Evolutionary conservation across 176 grass and related monocot genomes (phyloP), one percentile per base, ranked within the genome.

Genomic region (Hyparrhenia diplandra): DNA sequence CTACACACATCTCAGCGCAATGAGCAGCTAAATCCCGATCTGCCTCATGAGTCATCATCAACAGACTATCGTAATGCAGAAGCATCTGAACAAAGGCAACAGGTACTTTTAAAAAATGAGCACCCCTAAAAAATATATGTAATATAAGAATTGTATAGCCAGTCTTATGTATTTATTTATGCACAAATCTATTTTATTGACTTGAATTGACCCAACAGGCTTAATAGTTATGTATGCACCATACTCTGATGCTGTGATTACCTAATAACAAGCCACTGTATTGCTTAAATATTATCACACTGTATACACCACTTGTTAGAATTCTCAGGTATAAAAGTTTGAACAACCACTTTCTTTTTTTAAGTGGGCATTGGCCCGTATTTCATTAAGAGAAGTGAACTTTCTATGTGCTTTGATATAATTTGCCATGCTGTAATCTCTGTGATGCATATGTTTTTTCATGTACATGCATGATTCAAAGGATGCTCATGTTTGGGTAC

Each of bases 61-160:
- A 61, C 75, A 75, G 75, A 24, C 25, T 69, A 20, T 16, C 28
- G 9, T 63, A 65, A 76, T 77, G 45, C 82, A 58, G 72, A 64
- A 85, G 54, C 17, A 37, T 45, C 64, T 12, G 64, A 57, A 42
- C 71, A 71, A 85, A 32, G 13, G 28, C 87, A 71, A 9, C 82
- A 89, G 87, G 87, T 89, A 85, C 35, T 40, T 75, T 7, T 64
- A 13, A 61, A 69, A 14, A 32, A 61, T 71, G 69, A 41, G 10
- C 21, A 75, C 42, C 11, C 21, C 40, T 71, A 36, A 58, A 83
- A 94, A 52, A 75, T n/a, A 17, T 5, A n/a, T 80, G 21, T 40
- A 64, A 34, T 80, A 68, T 51, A 69, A 75, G n/a, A 31, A 81
- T 5, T 23, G 47, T 55, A 34, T 76, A 80, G 47, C 34, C 45